phyloP scores from a whole-genome alignment of 2,329 filamentous ascomycete species.

The Monilinia aucupariae region DNA sequence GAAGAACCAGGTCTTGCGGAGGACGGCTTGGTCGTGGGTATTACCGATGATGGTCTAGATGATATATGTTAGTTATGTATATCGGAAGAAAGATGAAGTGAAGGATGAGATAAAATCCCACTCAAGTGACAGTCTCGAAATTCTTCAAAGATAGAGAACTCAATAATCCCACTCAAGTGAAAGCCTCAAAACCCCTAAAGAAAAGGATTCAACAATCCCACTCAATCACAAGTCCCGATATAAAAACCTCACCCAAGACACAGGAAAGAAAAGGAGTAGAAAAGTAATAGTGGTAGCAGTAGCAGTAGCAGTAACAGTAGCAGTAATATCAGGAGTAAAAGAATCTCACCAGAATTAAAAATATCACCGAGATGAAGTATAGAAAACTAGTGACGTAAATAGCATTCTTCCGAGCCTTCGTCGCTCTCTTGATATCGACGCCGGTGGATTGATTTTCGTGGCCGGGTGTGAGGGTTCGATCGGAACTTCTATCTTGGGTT shows the following conservation, averaged over 20 bases:
- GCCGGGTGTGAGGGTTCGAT: conserved; percentile 27
- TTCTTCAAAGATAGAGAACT: too few relatives aligned
- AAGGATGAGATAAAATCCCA: too few relatives aligned
- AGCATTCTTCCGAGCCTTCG: conserved; percentile 46
- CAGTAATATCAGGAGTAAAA: too few relatives aligned
- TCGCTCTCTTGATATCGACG: conserved; percentile 43
- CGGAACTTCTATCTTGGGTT: conserved; percentile 19
- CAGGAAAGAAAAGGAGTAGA: neutral
- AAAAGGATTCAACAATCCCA: too few relatives aligned
- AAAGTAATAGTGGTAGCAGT: too few relatives aligned
- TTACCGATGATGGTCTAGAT: conserved; percentile 63
- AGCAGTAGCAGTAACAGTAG: too few relatives aligned
- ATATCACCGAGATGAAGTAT: conserved; percentile 70
- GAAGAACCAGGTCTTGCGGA: conserved; percentile 75
- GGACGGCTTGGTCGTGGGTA: conserved; percentile 54
- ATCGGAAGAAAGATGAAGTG: neutral
- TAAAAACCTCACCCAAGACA: too few relatives aligned
- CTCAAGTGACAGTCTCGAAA: neutral
- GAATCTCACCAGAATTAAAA: conserved; percentile 67
- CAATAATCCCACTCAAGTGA: too few relatives aligned
- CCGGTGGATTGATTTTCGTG: conserved; percentile 23
- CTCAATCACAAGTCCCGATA: too few relatives aligned
- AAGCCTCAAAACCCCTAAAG: too few relatives aligned
- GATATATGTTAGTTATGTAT: neutral
- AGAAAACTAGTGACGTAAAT: conserved; percentile 60